Evolutionary conservation across 352 stramenopile genomes (phyloP).

Genomic region (Globisporangium uncinulatum): DNA sequence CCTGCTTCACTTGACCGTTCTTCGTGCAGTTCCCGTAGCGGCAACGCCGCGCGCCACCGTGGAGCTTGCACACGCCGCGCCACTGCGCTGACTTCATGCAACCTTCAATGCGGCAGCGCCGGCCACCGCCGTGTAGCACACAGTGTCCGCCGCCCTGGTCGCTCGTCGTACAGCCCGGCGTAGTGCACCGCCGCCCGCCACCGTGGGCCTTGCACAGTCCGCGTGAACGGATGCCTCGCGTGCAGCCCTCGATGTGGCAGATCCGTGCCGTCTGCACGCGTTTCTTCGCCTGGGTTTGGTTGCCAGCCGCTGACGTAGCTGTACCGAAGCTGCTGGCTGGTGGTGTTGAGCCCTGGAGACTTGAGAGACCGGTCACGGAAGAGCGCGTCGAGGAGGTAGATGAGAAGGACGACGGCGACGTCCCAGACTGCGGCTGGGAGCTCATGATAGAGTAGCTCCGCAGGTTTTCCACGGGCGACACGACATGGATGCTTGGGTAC

Average conservation of each 20-base stretch:
- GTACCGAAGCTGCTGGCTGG: slow-evolving; percentile 5
- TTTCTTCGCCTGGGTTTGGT: slow-evolving; percentile 31
- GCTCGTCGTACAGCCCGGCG: slow-evolving; percentile 70
- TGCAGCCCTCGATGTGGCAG: slow-evolving; percentile 71
- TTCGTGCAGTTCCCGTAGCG: slow-evolving; percentile 74
- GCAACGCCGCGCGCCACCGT: slow-evolving; percentile 75
- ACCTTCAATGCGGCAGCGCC: slow-evolving; percentile 63
- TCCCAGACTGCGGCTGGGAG: neutral
- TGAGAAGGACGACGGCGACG: slow-evolving; percentile 15
- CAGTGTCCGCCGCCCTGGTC: slow-evolving; percentile 85
- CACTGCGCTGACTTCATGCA: slow-evolving; percentile 83
- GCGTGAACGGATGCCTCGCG: slow-evolving; percentile 62
- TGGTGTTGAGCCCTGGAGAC: slow-evolving; percentile 7
- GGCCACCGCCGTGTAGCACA: slow-evolving; percentile 76
- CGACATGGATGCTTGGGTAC: slow-evolving; percentile 6
- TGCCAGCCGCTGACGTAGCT: slow-evolving; percentile 6
- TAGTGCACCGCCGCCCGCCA: slow-evolving; percentile 75
- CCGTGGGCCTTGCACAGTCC: slow-evolving; percentile 60
- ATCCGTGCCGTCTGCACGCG: slow-evolving; percentile 49
- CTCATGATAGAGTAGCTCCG: slow-evolving; percentile 6
- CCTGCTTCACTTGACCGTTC: slow-evolving; percentile 76
- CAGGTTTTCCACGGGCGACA: slow-evolving; percentile 11
- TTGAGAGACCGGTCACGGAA: slow-evolving; percentile 1
- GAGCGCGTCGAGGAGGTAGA: slow-evolving; percentile 9
- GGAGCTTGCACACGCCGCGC: slow-evolving; percentile 79